Evolutionary conservation across 345 rosid species (phyloP), one percentile per base, ranked within the genome.

Genomic region (Odontarrhena argentea): DNA sequence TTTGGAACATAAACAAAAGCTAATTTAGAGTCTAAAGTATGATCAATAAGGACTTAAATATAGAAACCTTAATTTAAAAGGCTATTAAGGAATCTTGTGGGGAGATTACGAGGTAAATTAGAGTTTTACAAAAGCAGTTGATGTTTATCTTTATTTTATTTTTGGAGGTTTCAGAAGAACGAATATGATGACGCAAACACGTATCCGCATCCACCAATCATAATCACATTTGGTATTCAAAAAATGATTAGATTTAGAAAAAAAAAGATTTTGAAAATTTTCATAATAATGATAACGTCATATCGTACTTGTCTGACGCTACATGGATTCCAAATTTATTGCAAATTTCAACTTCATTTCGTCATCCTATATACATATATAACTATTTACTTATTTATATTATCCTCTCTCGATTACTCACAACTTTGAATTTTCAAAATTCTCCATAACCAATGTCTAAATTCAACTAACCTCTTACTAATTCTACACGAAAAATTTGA

Each of bases 111-210:
- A 67, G 63, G 73, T 58, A 65, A 57, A 53, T 18, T 36, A 43
- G 57, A 43, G 68, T 43, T 60, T 60, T 59, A 45, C 37, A 74
- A 74, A 67, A 60, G 77, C 68, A 15, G 58, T 52, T 36, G 60
- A 60, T 35, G 13, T 67, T 15, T 26, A 45, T 11, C 24, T 9
- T 9, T 61, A 46, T 43, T 60, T n/a, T 46, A 30, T 14, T 3
- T 53, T 7, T 37, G 36, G 52, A 32, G 3, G 3, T 18, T 66
- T 60, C 59, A 67, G 64, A 67, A 47, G 55, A 68, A 30, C 73
- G 77, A 74, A 74, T 74, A 67, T 74, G 73, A 67, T 74, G 69
- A 74, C 77, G 73, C 49, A 67, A 53, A 61, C 77, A 66, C 71
- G 76, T 60, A 66, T 60, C 67, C 37, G 50, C 35, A 24, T 52